Base-by-base conservation (phyloP, 306 rosid species). In the Cucurbita pepo region DNA sequence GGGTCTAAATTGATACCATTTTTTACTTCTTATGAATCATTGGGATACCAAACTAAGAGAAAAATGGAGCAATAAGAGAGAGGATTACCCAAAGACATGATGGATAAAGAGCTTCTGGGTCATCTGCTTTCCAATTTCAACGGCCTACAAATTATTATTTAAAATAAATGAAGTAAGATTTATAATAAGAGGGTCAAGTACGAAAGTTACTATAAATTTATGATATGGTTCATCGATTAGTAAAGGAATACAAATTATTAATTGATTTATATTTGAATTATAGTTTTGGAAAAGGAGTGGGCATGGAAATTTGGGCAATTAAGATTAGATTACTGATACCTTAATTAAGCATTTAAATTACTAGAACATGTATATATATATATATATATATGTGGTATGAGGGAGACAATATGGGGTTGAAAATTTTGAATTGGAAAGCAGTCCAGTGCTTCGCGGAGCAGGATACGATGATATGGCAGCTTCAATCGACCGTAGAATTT, bases 21-120 rank as follows among this genome's bases (percentile, higher is more conserved):
- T 30, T 30, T 30, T 30, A 30, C 34, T 30, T 30, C 34, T 30
- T 30, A 30, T 30, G 34, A 30, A 30, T 30, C 34, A 2, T 30
- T 30, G 3, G 34, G 34, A 30, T 30, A 30, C 34, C 34, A 30
- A 30, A 30, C 34, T 30, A 30, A 30, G 34, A 30, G 34, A 30
- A 30, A 30, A 30, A 30, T 30, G 34, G 3, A 30, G 34, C 34
- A 30, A 30, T 30, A 30, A 30, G 19, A 37, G 76, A 54, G 52
- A 52, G 74, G 45, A 66, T 69, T 69, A 95, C 99, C 99, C 97
- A 75, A 88, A 91, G 63, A 91, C 96, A 52, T 89, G 95, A 73
- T 88, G 94, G 69, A 95, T 88, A 85, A 91, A 95, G 76, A 85
- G 92, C 85, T 80, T 95, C 77, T 54, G 83, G 73, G 82, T 80